A percentile compares a stretch with the other conserved stretches of the same genome.
Evolutionary conservation across 345 rosid genomes (phyloP).

Genomic region (Melaleuca alternifolia): DNA sequence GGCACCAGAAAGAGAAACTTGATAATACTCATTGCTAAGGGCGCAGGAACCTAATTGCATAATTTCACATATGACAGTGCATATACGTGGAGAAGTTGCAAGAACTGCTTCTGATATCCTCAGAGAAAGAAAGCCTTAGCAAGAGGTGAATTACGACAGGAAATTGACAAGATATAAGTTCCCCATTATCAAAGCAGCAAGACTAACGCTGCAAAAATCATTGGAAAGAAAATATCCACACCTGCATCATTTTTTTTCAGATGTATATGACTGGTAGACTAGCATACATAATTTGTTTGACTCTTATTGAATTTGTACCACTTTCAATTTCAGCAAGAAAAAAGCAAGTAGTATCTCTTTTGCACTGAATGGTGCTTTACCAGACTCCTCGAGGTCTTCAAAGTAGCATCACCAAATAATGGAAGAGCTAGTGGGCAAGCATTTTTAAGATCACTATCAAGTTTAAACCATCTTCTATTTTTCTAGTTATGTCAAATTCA

Average conservation of each 20-base stretch:
- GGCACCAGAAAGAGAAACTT: neutral
- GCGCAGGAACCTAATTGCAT: neutral
- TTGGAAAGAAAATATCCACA: neutral
- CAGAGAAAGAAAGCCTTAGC: neutral
- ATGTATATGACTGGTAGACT: neutral
- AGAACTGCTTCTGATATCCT: neutral
- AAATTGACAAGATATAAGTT: neutral
- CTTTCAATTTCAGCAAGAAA: neutral
- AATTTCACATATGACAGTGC: neutral
- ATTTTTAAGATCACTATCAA: neutral
- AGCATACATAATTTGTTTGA: neutral
- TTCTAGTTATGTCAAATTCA: neutral
- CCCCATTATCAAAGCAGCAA: neutral
- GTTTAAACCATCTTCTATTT: neutral
- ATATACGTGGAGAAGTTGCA: neutral
- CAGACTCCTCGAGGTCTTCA: neutral
- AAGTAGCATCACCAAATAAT: neutral
- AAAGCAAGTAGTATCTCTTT: neutral
- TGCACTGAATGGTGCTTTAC: neutral
- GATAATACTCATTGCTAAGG: neutral
- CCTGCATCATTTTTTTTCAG: neutral
- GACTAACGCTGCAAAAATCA: neutral
- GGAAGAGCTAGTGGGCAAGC: neutral
- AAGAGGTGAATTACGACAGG: neutral
- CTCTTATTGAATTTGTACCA: neutral